phyloP scores from a whole-genome alignment of 202 grass and related monocot species.

The Setaria italica region DNA sequence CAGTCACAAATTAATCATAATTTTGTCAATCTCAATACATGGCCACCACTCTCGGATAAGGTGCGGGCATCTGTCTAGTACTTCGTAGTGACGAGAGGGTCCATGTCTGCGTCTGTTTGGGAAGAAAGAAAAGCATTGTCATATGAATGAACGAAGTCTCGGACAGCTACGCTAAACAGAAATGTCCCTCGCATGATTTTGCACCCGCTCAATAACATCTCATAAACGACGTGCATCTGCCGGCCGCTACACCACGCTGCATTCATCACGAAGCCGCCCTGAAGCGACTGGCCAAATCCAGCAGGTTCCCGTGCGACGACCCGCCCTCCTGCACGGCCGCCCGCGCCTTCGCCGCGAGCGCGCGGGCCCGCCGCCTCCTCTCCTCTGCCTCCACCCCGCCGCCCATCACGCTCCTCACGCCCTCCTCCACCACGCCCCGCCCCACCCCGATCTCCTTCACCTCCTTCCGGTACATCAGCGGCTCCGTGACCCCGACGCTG shows the following conservation, averaged over 20 bases:
- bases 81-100: too few relatives aligned
- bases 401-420: conserved; percentile 43
- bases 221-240: not conserved
- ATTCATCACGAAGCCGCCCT: not conserved
- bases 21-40: too few relatives aligned
- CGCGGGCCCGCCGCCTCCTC: conserved; percentile 31
- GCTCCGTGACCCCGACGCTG: conserved; percentile 26
- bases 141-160: too few relatives aligned
- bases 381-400: conserved; percentile 33
- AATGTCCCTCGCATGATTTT: not conserved
- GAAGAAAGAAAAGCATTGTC: too few relatives aligned
- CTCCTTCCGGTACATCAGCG: not conserved
- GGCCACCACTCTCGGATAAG: too few relatives aligned
- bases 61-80: too few relatives aligned
- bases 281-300: conserved; percentile 35
- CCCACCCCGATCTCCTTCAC: conserved; percentile 24
- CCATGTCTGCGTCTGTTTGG: too few relatives aligned
- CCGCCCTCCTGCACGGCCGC: conserved; percentile 31
- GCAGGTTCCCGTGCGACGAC: conserved; percentile 31
- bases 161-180: too few relatives aligned
- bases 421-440: conserved; percentile 31
- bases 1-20: too few relatives aligned
- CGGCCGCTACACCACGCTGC: not conserved
- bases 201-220: not conserved
- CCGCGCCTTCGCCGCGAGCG: conserved; percentile 2